phyloP scores from a whole-genome alignment of 2,329 filamentous ascomycete genomes.

The Dryadomyces quercivorus region DNA sequence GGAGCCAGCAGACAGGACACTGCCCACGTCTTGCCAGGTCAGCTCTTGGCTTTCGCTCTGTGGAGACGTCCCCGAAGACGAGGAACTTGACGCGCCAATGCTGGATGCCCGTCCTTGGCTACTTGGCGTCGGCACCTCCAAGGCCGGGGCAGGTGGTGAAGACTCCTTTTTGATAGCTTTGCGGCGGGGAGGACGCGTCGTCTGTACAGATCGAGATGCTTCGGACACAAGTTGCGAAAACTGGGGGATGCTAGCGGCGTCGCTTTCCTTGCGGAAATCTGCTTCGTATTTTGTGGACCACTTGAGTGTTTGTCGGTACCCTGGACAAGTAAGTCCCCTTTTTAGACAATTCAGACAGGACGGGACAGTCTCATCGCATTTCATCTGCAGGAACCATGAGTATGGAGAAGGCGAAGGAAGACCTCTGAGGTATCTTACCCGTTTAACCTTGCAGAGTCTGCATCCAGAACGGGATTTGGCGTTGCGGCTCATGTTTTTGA shows the following conservation, averaged over 20 bases:
- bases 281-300: constrained; percentile 30
- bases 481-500: constrained; percentile 9
- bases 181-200: no score
- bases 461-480: constrained; percentile 12
- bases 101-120: no score
- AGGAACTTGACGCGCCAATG: no score
- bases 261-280: background rate
- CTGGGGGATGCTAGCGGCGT: background rate
- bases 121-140: no score
- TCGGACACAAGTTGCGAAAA: constrained; percentile 7
- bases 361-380: constrained; percentile 21
- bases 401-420: background rate
- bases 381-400: constrained; percentile 11
- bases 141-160: no score
- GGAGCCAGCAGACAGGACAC: no score
- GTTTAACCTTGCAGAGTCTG: constrained; percentile 9
- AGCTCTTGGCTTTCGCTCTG: no score
- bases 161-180: no score
- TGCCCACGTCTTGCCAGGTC: no score
- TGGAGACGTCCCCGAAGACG: no score
- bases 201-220: constrained; percentile 4
- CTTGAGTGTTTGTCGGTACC: constrained; percentile 21
- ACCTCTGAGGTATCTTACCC: background rate
- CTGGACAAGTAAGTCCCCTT: constrained; percentile 18
- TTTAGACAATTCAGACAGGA: constrained; percentile 18